A percentile compares a stretch with the other conserved stretches of the same genome.
phyloP scores from a whole-genome alignment of 164 flowering plant genomes.

The Berberis thunbergii region DNA sequence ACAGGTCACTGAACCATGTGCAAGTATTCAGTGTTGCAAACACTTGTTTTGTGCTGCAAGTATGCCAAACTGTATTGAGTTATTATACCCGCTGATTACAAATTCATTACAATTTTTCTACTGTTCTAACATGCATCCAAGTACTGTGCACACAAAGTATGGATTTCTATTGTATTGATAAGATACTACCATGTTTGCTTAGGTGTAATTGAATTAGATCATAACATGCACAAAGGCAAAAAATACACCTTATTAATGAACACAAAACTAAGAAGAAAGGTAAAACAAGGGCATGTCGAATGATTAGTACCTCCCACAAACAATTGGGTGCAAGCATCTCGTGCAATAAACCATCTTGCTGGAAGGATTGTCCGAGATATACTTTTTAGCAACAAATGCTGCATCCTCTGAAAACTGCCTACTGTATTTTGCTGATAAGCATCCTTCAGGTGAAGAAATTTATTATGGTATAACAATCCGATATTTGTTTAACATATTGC shows the following conservation, averaged over 20 bases:
- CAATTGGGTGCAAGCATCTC: conserved; percentile 25
- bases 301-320: conserved; percentile 33
- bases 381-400: neutral
- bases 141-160: too few relatives aligned
- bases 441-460: neutral
- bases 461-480: too few relatives aligned
- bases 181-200: neutral
- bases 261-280: neutral
- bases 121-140: too few relatives aligned
- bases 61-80: too few relatives aligned
- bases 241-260: neutral
- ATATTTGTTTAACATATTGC: too few relatives aligned
- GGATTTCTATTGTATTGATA: too few relatives aligned
- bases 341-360: conserved; percentile 12
- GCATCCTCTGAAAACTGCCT: conserved; percentile 3
- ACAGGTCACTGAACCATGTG: too few relatives aligned
- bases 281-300: neutral
- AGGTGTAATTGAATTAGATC: neutral
- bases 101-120: too few relatives aligned
- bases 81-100: too few relatives aligned
- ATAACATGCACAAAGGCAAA: neutral
- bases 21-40: too few relatives aligned
- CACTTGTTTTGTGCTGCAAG: too few relatives aligned
- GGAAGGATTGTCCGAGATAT: neutral
- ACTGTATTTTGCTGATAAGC: neutral